These are phyloP conservation scores for Pleurotus citrinopileatus DNA, from an alignment of 768 basidiomycete genomes.

Conservation along the genomic window DNA sequence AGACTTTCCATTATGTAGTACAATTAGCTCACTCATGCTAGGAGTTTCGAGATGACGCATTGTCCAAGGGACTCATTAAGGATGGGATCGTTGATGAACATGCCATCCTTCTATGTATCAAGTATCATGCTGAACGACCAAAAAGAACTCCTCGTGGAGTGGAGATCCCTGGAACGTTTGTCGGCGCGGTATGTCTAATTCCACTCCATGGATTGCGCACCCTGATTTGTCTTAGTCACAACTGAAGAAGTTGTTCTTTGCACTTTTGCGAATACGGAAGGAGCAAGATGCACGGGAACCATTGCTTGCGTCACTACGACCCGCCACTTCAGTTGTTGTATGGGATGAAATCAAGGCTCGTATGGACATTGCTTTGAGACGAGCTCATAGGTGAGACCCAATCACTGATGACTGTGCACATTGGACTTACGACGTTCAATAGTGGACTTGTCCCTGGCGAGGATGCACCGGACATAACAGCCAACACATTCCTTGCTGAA, in stretches of 20 bases:
- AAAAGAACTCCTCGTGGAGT: slow-evolving; percentile 18
- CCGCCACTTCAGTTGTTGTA: slow-evolving; percentile 20
- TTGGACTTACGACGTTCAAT: no score
- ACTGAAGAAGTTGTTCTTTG: slow-evolving; percentile 28
- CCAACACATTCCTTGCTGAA: slow-evolving; percentile 26
- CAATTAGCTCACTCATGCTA: not conserved
- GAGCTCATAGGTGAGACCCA: slow-evolving; percentile 17
- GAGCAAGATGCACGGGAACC: slow-evolving; percentile 24
- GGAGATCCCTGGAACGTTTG: slow-evolving; percentile 22
- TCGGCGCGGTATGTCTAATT: slow-evolving; percentile 24
- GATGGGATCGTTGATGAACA: slow-evolving; percentile 28
- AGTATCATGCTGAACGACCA: slow-evolving; percentile 20
- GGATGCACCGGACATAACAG: slow-evolving; percentile 28
- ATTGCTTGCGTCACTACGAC: slow-evolving; percentile 13
- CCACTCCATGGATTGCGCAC: not conserved
- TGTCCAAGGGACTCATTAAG: slow-evolving; percentile 13
- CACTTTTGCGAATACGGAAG: slow-evolving; percentile 25
- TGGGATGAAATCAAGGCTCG: slow-evolving; percentile 23
- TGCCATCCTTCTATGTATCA: slow-evolving; percentile 23
- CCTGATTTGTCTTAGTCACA: slow-evolving; percentile 21
- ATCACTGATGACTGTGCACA: no score
- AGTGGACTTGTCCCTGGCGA: slow-evolving; percentile 23
- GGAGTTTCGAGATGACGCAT: slow-evolving; percentile 7
- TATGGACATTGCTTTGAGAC: slow-evolving; percentile 24
- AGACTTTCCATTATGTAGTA: not conserved